Evolutionary conservation across 2,329 filamentous ascomycete species (phyloP), one percentile per base, ranked within the genome.

Genomic region (Meredithiella fracta): DNA sequence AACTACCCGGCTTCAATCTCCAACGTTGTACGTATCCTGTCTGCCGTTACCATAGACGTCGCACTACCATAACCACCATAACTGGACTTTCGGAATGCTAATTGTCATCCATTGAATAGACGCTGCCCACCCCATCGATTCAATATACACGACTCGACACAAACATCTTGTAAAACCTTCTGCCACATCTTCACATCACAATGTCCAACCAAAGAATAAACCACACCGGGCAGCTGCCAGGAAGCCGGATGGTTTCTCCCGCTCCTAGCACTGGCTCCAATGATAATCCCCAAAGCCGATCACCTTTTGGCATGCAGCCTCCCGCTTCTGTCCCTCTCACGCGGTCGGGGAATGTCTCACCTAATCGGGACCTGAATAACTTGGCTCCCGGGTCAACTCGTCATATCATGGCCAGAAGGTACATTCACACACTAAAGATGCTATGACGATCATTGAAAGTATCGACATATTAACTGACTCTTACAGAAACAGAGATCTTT

Each of bases 301-400:
- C 86, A 61, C 80, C 86, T 22, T 86, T 91, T 66, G 82, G 81
- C 58, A 72, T 85, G 60, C 73, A 83, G 51, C 79, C 79, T 63
- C 82, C 73, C 59, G 70, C 74, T 59, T 68, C 73, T 59, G 70
- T 71, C 64, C 81, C 80, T 66, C 80, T 83, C 75, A 69, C 75
- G 64, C 79, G 91, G 73, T 85, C 91, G 66, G 89, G 90, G 74
- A 82, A 88, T 74, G 90, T 90, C 68, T 98, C 92, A 77, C 92
- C 92, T 64, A 96, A 90, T 70, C 90, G 95, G 73, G 92, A 97
- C 62, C 80, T 89, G 67, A 70, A 73, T 47, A 26, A 47, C 42
- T 29, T 58, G 23, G 52, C 53, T 37, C 56, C 52, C n/a, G 81
- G 83, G 58, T 82, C 79, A 56, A 72, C 76, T 67, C 79, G 91